These are phyloP conservation scores for Pseudogymnoascus sp. DNA, from an alignment of 2,329 filamentous ascomycete genomes.

Conservation along the genomic window DNA sequence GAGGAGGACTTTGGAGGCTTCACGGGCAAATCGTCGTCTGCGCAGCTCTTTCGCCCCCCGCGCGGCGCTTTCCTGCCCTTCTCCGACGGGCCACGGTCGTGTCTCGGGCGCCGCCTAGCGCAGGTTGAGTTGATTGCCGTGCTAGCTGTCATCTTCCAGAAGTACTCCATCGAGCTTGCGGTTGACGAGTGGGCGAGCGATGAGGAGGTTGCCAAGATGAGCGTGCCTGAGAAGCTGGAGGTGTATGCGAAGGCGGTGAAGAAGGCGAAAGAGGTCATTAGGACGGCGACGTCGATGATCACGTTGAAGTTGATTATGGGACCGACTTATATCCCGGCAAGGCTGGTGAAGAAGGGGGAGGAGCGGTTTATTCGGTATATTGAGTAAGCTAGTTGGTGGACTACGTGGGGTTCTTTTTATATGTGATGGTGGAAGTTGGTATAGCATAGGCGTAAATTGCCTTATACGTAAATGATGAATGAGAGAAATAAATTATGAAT, in stretches of 20 bases:
- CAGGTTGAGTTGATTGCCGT: constrained; percentile 52
- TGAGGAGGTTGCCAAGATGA: constrained; percentile 47
- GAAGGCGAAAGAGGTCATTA: constrained; percentile 45
- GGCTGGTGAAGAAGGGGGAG: constrained; percentile 60
- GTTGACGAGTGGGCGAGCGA: constrained; percentile 52
- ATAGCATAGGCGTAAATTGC: not conserved
- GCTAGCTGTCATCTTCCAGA: constrained; percentile 48
- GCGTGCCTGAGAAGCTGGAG: constrained; percentile 35
- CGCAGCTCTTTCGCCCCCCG: constrained; percentile 41
- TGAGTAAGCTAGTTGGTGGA: constrained; percentile 13
- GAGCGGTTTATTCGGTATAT: constrained; percentile 54
- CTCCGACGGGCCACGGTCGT: constrained; percentile 50
- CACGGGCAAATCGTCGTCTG: constrained; percentile 52
- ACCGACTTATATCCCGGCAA: constrained; percentile 49
- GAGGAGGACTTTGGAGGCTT: constrained; percentile 47
- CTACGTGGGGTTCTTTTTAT: not conserved
- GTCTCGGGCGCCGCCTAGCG: constrained; percentile 51
- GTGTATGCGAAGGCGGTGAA: constrained; percentile 56
- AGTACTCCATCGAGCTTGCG: constrained; percentile 49
- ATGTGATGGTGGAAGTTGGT: not conserved
- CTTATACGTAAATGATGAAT: not conserved
- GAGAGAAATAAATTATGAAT: not conserved
- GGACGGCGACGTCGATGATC: constrained; percentile 53
- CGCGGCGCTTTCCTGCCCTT: constrained; percentile 53
- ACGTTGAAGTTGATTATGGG: constrained; percentile 63